These are phyloP conservation scores for Dendrobium officinale DNA, from an alignment of 106 monocot species.

Conservation along the genomic window DNA sequence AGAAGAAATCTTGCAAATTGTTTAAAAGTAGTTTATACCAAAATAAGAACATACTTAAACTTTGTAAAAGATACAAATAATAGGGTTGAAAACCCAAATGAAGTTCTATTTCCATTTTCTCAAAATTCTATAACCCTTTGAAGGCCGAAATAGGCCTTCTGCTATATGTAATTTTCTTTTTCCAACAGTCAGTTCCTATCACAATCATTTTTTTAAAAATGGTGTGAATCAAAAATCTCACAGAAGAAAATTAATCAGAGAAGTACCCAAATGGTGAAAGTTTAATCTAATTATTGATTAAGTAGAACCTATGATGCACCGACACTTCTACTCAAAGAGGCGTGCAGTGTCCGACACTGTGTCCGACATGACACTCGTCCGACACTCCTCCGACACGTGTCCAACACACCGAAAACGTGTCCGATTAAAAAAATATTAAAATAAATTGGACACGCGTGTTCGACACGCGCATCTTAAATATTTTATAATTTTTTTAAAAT, in stretches of 20 bases:
- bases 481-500: too few species aligned
- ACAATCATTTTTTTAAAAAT: not conserved
- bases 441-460: too few species aligned
- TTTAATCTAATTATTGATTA: not conserved
- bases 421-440: too few species aligned
- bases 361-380: too few species aligned
- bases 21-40: not conserved
- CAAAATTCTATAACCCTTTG: not conserved
- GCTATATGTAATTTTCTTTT: not conserved
- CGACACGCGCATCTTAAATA: too few species aligned
- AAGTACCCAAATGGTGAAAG: not conserved
- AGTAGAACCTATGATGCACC: not conserved
- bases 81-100: not conserved
- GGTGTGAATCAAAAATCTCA: not conserved
- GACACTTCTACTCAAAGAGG: too few species aligned
- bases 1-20: not conserved
- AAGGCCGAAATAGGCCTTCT: too few species aligned
- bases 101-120: not conserved
- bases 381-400: too few species aligned
- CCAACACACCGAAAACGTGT: too few species aligned
- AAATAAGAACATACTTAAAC: not conserved
- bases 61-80: not conserved
- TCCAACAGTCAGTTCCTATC: not conserved
- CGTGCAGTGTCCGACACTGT: too few species aligned
- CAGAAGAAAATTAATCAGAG: not conserved